phyloP scores from a whole-genome alignment of 2,329 filamentous ascomycete genomes.

The Colletotrichum navitas region DNA sequence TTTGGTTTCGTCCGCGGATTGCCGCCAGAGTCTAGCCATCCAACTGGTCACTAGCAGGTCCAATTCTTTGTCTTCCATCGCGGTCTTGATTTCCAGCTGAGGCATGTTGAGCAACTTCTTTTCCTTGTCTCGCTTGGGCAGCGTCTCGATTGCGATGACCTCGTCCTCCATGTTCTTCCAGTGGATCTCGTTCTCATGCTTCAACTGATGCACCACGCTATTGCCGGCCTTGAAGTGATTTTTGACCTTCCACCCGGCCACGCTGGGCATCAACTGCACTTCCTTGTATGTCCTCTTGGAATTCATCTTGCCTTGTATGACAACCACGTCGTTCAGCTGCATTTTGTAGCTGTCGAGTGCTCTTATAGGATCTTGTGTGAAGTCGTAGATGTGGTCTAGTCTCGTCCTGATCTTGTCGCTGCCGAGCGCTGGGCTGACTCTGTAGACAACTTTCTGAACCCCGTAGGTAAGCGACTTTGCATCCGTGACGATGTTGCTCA shows the following conservation, averaged over 20 bases:
- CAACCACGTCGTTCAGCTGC: slow-evolving; percentile 18
- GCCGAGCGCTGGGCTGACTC: slow-evolving; percentile 35
- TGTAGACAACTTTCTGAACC: slow-evolving; percentile 48
- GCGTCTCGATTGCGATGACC: slow-evolving; percentile 47
- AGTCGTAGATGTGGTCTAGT: slow-evolving; percentile 49
- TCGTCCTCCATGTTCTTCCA: slow-evolving; percentile 46
- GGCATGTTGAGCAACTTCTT: slow-evolving; percentile 42
- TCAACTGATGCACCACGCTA: slow-evolving; percentile 43
- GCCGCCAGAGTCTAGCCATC: slow-evolving; percentile 48
- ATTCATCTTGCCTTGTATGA: slow-evolving; percentile 44
- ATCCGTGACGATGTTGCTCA: slow-evolving; percentile 46
- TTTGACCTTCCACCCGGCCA: slow-evolving; percentile 43
- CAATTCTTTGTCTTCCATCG: slow-evolving; percentile 45
- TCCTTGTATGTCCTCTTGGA: slow-evolving; percentile 44
- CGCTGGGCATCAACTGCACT: slow-evolving; percentile 42
- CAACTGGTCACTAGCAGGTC: slow-evolving; percentile 49
- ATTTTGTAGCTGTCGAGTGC: slow-evolving; percentile 5
- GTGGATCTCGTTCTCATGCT: slow-evolving; percentile 44
- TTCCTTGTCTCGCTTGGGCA: slow-evolving; percentile 43
- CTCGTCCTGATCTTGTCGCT: slow-evolving; percentile 43
- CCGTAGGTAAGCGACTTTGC: slow-evolving; percentile 43
- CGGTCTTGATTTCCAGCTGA: slow-evolving; percentile 44
- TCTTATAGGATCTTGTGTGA: slow-evolving; percentile 40
- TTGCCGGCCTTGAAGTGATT: slow-evolving; percentile 46
- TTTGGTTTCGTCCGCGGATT: slow-evolving; percentile 45